Evolutionary conservation across 228 moss, liverwort and hornwort species (phyloP).

Genomic region (Sphagnum fallax): DNA sequence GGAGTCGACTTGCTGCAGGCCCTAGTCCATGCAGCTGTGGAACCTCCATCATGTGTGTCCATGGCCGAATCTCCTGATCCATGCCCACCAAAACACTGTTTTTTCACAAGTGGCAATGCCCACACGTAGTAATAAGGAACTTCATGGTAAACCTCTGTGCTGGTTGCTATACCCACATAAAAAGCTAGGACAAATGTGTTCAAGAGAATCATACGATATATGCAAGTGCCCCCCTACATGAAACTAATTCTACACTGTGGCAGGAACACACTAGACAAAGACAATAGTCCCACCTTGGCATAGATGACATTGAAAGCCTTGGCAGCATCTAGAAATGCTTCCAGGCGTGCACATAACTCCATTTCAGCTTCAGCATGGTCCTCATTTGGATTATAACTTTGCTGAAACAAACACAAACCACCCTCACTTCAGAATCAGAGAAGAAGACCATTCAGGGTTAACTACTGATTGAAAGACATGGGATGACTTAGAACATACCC

Average conservation of each 20-base stretch:
- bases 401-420: conserved; percentile 31
- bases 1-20: conserved; percentile 75
- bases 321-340: conserved; percentile 77
- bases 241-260: too few relatives aligned
- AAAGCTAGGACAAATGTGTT: too few relatives aligned
- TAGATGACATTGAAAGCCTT: conserved; percentile 67
- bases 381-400: conserved; percentile 86
- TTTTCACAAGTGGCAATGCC: neutral
- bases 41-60: conserved; percentile 99
- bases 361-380: conserved; percentile 87
- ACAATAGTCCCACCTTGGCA: conserved; percentile 32
- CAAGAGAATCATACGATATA: too few relatives aligned
- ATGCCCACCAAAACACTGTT: neutral
- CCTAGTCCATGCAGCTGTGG: conserved; percentile 97
- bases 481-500: neutral
- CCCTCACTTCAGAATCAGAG: conserved; percentile 6
- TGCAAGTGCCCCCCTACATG: too few relatives aligned
- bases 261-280: neutral
- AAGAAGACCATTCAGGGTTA: neutral
- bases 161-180: too few relatives aligned
- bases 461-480: neutral
- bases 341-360: conserved; percentile 54
- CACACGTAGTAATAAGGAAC: neutral
- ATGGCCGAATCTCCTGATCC: conserved; percentile 89
- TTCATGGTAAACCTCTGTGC: neutral